A percentile compares a stretch with the other conserved stretches of the same genome.
Conservation (phyloP, 441 rosid species). For the Arabidopsis lyrata region DNA sequence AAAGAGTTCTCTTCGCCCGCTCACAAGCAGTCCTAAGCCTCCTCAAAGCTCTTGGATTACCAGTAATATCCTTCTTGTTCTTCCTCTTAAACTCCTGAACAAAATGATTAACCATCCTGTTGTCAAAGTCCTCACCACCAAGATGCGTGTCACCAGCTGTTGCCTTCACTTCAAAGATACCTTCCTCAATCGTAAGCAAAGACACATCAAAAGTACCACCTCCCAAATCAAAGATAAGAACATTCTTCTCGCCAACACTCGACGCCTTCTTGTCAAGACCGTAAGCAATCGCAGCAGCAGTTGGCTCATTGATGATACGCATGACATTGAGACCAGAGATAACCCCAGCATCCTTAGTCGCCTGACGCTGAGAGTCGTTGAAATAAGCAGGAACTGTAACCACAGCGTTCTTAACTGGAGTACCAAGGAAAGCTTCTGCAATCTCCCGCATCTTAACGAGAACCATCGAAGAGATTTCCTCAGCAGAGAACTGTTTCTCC, state of each 20-base stretch:
- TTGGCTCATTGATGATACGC: constrained; percentile 62
- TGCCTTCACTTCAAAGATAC: constrained; percentile 68
- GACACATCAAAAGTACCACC: constrained; percentile 78
- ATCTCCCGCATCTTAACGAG: constrained; percentile 64
- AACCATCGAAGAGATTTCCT: constrained; percentile 66
- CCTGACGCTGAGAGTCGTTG: constrained; percentile 65
- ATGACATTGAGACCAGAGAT: constrained; percentile 53
- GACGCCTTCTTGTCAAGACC: constrained; percentile 65
- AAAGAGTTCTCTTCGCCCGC: constrained; percentile 65
- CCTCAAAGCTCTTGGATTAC: constrained; percentile 66
- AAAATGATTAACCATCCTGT: constrained; percentile 69
- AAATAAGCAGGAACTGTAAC: constrained; percentile 74
- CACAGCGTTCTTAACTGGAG: constrained; percentile 56
- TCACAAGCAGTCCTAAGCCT: constrained; percentile 67
- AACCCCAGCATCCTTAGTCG: constrained; percentile 56
- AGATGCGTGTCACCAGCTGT: constrained; percentile 74
- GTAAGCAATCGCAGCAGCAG: constrained; percentile 72
- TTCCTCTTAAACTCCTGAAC: constrained; percentile 72
- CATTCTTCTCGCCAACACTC: constrained; percentile 64
- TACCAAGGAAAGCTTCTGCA: constrained; percentile 63
- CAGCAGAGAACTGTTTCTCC: constrained; percentile 63
- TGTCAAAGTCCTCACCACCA: constrained; percentile 75
- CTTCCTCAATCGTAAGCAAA: constrained; percentile 66
- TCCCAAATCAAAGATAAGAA: constrained; percentile 61
- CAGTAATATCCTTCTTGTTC: constrained; percentile 67